phyloP scores from a whole-genome alignment of 768 basidiomycete genomes.

The Mycena belliarum region DNA sequence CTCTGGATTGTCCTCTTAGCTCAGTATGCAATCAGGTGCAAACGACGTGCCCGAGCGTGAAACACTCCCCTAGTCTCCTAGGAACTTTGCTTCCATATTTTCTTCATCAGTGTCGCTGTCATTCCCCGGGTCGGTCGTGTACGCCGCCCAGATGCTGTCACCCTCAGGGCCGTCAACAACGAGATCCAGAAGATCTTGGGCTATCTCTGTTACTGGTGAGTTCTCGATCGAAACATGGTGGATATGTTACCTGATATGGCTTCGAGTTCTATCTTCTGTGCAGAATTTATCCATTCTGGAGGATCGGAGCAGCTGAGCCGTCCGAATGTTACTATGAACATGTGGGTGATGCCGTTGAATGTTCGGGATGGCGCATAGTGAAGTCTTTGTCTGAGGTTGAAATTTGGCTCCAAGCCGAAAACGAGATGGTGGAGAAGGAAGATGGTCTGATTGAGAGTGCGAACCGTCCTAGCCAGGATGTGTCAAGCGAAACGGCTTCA shows the following conservation, averaged over 20 bases:
- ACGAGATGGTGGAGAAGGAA: conserved; percentile 67
- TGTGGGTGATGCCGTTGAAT: conserved; percentile 64
- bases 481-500: not conserved
- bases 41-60: not conserved
- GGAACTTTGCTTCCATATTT: conserved; percentile 54
- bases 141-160: conserved; percentile 66
- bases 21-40: not conserved
- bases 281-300: conserved; percentile 56
- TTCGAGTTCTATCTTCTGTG: conserved; percentile 40
- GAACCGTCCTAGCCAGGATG: conserved; percentile 45
- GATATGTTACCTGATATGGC: conserved; percentile 42
- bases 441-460: conserved; percentile 51
- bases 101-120: conserved; percentile 52
- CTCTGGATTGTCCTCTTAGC: no score
- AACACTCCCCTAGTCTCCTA: conserved; percentile 33
- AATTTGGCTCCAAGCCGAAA: conserved; percentile 44
- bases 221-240: not conserved
- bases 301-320: conserved; percentile 70
- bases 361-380: conserved; percentile 52
- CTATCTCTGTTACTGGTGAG: conserved; percentile 43
- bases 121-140: conserved; percentile 47
- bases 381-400: conserved; percentile 61
- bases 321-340: conserved; percentile 77
- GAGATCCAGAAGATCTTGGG: conserved; percentile 60
- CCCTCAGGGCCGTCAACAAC: conserved; percentile 74